Conservation (phyloP, 2,329 filamentous ascomycete species). For the Beauveria sp. region DNA sequence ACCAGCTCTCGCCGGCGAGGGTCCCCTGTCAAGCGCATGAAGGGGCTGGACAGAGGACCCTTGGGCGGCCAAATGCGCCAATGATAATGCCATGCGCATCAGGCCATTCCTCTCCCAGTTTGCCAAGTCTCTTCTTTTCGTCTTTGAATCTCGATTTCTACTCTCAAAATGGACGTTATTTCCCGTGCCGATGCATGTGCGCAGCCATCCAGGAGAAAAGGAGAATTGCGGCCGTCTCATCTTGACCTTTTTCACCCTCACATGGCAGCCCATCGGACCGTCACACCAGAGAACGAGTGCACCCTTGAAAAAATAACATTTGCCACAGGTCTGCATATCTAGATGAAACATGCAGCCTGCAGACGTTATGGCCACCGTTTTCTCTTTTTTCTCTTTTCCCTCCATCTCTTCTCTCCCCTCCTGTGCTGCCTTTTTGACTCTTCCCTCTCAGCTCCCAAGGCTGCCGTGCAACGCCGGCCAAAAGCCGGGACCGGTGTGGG, state of each 20-base stretch:
- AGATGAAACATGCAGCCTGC: slow-evolving; percentile 3
- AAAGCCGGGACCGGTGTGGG: neutral
- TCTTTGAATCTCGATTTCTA: neutral
- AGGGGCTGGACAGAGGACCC: neutral
- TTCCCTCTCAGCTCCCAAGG: neutral
- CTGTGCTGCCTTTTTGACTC: neutral
- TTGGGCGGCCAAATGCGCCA: neutral
- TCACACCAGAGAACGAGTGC: neutral
- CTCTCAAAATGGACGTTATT: neutral
- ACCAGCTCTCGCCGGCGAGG: neutral
- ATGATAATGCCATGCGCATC: neutral
- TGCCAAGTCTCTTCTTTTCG: neutral
- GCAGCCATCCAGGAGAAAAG: neutral
- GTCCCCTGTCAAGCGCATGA: neutral
- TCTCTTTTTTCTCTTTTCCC: no score
- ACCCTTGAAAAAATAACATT: neutral
- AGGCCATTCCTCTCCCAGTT: neutral
- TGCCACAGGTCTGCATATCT: neutral
- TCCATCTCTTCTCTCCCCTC: neutral
- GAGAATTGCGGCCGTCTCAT: neutral
- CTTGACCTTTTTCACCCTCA: neutral
- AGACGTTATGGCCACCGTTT: neutral
- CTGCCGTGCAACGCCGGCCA: neutral
- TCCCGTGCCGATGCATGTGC: neutral
- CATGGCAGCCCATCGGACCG: neutral